Base-by-base conservation (phyloP, 352 stramenopile species). In the Phytopythium boreale region DNA sequence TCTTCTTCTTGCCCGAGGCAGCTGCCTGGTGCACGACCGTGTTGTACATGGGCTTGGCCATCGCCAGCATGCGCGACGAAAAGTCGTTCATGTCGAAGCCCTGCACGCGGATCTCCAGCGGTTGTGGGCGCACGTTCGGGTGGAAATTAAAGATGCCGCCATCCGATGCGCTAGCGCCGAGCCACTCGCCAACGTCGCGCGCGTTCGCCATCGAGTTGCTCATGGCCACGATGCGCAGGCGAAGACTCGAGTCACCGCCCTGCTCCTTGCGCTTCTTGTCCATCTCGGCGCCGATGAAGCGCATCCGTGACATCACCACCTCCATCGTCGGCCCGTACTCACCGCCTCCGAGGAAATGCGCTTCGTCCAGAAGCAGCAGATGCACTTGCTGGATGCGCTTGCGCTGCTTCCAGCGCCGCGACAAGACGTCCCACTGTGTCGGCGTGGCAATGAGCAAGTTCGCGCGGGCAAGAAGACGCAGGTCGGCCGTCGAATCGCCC, bases 11-110 rank as follows among this genome's bases (percentile, higher is more conserved):
- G 26, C 50, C 26, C 24, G 52, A 29, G 17, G 17, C 37, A 29
- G 68, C 71, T 5, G 80, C 75, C 67, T 98, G 93, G 50, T 89
- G 88, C 31, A 82, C 79, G 9, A 99, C 82, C 19, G 90, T 88
- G 73, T 98, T 98, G 85, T 98, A 99, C 49, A 98, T 83, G 14
- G 97, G 97, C 71, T 99, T 99, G 9, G 92, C 92, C 97, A 99
- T 99, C 2, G 97, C 96, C 65, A 99, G 87, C 72, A 99, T 92
- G 8, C 98, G 84, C 34, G 92, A 97, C 22, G 92, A 92, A 72
- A 98, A 99, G 67, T 99, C 96, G 61, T 96, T 95, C 59, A 98
- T 97, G 47, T 99, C 97, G 69, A 99, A 99, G 5, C 96, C 97
- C 68, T 99, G 96, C 41, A 99, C 93, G 29, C 88, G 89, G 62